Evolutionary conservation across 2,329 filamentous ascomycete species (phyloP).

Genomic region (Colletotrichum sp.): DNA sequence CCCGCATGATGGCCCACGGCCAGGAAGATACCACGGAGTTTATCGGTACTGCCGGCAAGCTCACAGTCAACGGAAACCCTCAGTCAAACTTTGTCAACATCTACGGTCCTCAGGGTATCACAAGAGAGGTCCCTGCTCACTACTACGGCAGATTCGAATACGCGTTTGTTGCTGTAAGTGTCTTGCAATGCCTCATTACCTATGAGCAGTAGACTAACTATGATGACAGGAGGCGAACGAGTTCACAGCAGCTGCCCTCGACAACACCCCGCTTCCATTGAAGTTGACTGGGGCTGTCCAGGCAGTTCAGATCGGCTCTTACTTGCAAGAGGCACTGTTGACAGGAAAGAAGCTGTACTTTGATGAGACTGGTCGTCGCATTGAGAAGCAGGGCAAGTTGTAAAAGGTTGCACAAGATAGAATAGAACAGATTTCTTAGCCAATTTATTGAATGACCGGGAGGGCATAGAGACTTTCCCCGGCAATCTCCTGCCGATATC

Average conservation of each 20-base stretch:
- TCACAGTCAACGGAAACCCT: conserved; percentile 66
- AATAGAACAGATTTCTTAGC: background rate
- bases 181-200: accelerated
- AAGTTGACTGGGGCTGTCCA: conserved; percentile 63
- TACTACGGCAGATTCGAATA: conserved; percentile 69
- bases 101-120: conserved; percentile 57
- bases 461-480: background rate
- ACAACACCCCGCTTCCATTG: conserved; percentile 59
- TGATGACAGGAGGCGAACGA: conserved; percentile 59
- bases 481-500: no score
- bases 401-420: conserved; percentile 14
- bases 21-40: conserved; percentile 72
- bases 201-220: accelerated
- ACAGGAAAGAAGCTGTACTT: conserved; percentile 63
- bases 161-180: conserved; percentile 56
- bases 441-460: background rate
- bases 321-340: conserved; percentile 62
- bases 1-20: conserved; percentile 71
- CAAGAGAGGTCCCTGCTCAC: conserved; percentile 62
- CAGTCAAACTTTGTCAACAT: conserved; percentile 58
- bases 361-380: conserved; percentile 53
- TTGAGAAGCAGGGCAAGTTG: conserved; percentile 42
- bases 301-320: conserved; percentile 64
- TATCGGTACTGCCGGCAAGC: conserved; percentile 69
- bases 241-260: conserved; percentile 64